Conservation (phyloP, 2,329 filamentous ascomycete genomes). For the Paramyrothecium sp. region DNA sequence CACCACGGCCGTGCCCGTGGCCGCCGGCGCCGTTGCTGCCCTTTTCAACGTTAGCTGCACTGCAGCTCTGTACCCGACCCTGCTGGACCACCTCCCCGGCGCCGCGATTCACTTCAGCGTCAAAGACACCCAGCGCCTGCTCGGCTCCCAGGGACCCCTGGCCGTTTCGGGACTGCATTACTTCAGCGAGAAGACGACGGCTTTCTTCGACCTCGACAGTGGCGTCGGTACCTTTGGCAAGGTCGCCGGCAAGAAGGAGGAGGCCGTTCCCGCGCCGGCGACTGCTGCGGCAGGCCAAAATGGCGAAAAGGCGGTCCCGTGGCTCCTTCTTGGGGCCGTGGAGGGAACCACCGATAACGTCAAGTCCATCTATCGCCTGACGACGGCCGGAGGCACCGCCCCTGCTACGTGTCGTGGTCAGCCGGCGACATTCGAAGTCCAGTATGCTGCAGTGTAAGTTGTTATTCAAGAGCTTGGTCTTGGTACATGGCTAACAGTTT, state of each 20-base stretch:
- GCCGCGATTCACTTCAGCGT: slow-evolving; percentile 68
- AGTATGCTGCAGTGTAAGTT: slow-evolving; percentile 85
- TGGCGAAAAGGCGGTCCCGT: slow-evolving; percentile 70
- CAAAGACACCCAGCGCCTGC: slow-evolving; percentile 34
- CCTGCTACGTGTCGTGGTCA: slow-evolving; percentile 71
- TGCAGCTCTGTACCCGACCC: slow-evolving; percentile 64
- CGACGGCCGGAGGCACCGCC: slow-evolving; percentile 78
- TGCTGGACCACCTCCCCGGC: slow-evolving; percentile 63
- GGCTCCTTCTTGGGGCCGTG: slow-evolving; percentile 69
- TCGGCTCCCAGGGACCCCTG: slow-evolving; percentile 44
- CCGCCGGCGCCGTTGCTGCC: slow-evolving; percentile 73
- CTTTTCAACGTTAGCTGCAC: slow-evolving; percentile 89
- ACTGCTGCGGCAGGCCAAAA: slow-evolving; percentile 57
- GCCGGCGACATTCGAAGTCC: slow-evolving; percentile 63
- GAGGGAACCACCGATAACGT: slow-evolving; percentile 57
- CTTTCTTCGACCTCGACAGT: slow-evolving; percentile 74
- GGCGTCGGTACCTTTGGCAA: slow-evolving; percentile 55
- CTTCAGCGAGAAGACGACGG: slow-evolving; percentile 69
- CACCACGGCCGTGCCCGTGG: slow-evolving; percentile 58
- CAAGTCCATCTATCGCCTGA: slow-evolving; percentile 77
- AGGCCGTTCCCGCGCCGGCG: slow-evolving; percentile 59
- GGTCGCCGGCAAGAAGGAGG: slow-evolving; percentile 61
- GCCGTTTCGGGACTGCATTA: slow-evolving; percentile 75
- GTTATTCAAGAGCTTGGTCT: background rate
- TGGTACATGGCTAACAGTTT: background rate